phyloP scores from a whole-genome alignment of 139 green algal genomes.

The Pycnococcus provasolii region DNA sequence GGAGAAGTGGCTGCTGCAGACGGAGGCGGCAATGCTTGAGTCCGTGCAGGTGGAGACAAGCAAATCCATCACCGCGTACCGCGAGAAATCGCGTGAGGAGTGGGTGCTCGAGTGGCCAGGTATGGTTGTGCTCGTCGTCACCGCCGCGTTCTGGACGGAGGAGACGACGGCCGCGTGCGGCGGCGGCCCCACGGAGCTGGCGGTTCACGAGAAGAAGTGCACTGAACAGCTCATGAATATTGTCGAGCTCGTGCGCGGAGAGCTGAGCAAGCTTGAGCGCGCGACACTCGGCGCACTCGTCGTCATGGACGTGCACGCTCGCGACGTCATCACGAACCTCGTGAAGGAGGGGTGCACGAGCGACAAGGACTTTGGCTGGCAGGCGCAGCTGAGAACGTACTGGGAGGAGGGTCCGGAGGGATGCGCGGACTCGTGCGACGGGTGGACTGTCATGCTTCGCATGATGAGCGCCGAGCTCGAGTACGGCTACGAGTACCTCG shows the following conservation, averaged over 20 bases:
- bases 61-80: constrained; percentile 36
- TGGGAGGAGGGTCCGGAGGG: constrained; percentile 26
- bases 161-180: constrained; percentile 9
- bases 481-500: constrained; percentile 41
- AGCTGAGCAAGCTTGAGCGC: constrained; percentile 29
- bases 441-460: constrained; percentile 31
- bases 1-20: constrained; percentile 59
- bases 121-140: constrained; percentile 40
- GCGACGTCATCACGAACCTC: constrained; percentile 29
- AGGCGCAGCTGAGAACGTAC: constrained; percentile 33
- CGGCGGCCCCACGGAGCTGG: constrained; percentile 7
- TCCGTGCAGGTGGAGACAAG: constrained; percentile 39
- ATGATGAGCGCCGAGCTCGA: constrained; percentile 57
- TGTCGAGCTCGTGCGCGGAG: constrained; percentile 24
- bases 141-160: constrained; percentile 38
- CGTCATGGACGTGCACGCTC: constrained; percentile 41
- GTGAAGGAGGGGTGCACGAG: constrained; percentile 5
- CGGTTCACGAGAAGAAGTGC: constrained; percentile 12
- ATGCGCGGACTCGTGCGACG: neutral
- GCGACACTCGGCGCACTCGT: constrained; percentile 32
- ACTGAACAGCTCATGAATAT: constrained; percentile 24
- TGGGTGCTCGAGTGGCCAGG: constrained; percentile 50
- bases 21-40: constrained; percentile 50
- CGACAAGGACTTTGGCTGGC: constrained; percentile 28
- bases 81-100: constrained; percentile 25